Conservation (phyloP, 148 eudicot species). For the Linanthus parryae region DNA sequence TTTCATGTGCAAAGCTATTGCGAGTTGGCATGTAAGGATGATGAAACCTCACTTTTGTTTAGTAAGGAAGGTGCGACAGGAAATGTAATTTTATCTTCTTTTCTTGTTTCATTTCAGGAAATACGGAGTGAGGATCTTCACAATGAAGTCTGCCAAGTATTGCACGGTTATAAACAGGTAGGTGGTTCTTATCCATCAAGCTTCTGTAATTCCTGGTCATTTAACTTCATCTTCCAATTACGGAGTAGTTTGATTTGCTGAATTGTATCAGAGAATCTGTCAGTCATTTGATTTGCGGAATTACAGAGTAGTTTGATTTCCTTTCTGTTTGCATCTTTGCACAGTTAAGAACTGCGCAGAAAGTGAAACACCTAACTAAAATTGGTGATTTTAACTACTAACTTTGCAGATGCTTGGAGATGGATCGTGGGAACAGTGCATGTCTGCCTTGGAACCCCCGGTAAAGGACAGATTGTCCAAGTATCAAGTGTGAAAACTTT, state of each 20-base stretch:
- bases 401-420: slow-evolving; percentile 64
- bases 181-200: slow-evolving; percentile 9
- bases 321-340: neutral
- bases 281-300: neutral
- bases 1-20: slow-evolving; percentile 80
- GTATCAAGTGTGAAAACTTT: slow-evolving; percentile 49
- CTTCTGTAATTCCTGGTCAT: slow-evolving; percentile 1
- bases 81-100: neutral
- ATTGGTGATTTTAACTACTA: neutral
- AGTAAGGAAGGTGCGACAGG: neutral
- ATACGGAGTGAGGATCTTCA: slow-evolving; percentile 85
- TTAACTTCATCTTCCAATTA: too few relatives aligned
- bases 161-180: slow-evolving; percentile 97
- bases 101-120: slow-evolving; percentile 46
- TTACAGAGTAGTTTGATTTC: neutral
- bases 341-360: neutral
- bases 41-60: neutral
- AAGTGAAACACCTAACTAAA: neutral
- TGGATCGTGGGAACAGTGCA: slow-evolving; percentile 87
- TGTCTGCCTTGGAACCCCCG: slow-evolving; percentile 72
- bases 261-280: neutral
- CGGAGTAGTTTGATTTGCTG: neutral
- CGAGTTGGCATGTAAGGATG: slow-evolving; percentile 93
- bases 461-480: slow-evolving; percentile 57
- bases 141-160: slow-evolving; percentile 81